These are phyloP conservation scores for Coniochaeta prunicola DNA, from an alignment of 2,329 filamentous ascomycete species.

Conservation along the genomic window DNA sequence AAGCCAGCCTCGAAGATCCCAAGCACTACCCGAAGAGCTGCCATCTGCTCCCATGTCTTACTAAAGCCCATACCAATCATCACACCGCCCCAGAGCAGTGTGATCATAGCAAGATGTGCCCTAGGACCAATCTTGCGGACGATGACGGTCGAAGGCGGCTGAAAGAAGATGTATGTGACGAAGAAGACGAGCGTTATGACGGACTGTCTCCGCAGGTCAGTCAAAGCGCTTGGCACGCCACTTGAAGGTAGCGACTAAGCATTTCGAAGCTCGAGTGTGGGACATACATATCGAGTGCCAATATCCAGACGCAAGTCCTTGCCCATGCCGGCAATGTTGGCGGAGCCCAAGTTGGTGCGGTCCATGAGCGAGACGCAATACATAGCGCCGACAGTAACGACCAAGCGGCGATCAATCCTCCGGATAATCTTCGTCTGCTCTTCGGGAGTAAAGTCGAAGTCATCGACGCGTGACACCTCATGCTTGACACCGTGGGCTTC, in stretches of 20 bases:
- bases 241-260: background rate
- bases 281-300: slow-evolving; percentile 36
- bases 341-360: slow-evolving; percentile 66
- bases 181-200: slow-evolving; percentile 69
- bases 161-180: slow-evolving; percentile 64
- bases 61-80: slow-evolving; percentile 63
- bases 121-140: slow-evolving; percentile 60
- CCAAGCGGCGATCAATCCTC: slow-evolving; percentile 60
- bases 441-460: slow-evolving; percentile 41
- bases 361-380: slow-evolving; percentile 77
- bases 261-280: no score
- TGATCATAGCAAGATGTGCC: slow-evolving; percentile 45
- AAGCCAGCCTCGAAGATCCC: slow-evolving; percentile 64
- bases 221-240: no score
- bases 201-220: slow-evolving; percentile 27
- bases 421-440: slow-evolving; percentile 64
- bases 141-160: slow-evolving; percentile 63
- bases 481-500: background rate
- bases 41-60: slow-evolving; percentile 40
- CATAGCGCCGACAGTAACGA: slow-evolving; percentile 54
- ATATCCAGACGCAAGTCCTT: slow-evolving; percentile 35
- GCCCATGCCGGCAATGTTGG: slow-evolving; percentile 61
- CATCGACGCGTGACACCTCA: background rate
- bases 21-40: slow-evolving; percentile 49
- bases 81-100: slow-evolving; percentile 49